Evolutionary conservation across 2,329 filamentous ascomycete species (phyloP), one percentile per base, ranked within the genome.

Genomic region (Dothideomycetidae sp.): DNA sequence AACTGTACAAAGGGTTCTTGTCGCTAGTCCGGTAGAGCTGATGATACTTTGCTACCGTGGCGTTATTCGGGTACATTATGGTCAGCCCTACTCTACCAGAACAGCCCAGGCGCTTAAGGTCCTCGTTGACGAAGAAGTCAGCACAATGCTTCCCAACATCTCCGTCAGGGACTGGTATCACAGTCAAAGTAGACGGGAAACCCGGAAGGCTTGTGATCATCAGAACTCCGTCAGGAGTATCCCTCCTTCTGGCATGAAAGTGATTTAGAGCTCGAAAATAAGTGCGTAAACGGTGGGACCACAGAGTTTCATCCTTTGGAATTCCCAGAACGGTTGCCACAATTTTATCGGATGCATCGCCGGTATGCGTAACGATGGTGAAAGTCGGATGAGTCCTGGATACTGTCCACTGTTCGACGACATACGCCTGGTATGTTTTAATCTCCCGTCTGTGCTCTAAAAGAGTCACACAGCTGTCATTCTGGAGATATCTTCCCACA

Each of bases 401-500:
- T 58, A 86, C 94, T 4, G 84, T 84, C 90, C 90, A 98, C 66
- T 98, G 90, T 57, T 96, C 90, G 46, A 96, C 84, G 11, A 96
- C 63, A 58, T 96, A 96, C 44, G 88, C 68, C 57, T 96, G 86
- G 59, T 94, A 96, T 46, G 88, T 88, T 43, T 72, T 63, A 4
- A 98, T 68, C 34, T 71, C 64, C 34, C 70, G 68, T 39, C 75
- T 73, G 37, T 79, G 77, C 48, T 86, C 74, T 45, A 93, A 66
- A 5, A 93, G 75, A 3, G 67, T 68, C 3, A 84, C 85, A 4
- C 71, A 73, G 1, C 75, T 66, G 46, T 96, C 90, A 53, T 92
- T 81, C 62, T 93, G 81, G 14, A 98, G 73, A 53, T 88, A 93
- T 44, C 54, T 54, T 17, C 10, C 9, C 15, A 26, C 19, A 44